phyloP scores from a whole-genome alignment of 2,329 filamentous ascomycete genomes.

The Fusarium proliferatum region DNA sequence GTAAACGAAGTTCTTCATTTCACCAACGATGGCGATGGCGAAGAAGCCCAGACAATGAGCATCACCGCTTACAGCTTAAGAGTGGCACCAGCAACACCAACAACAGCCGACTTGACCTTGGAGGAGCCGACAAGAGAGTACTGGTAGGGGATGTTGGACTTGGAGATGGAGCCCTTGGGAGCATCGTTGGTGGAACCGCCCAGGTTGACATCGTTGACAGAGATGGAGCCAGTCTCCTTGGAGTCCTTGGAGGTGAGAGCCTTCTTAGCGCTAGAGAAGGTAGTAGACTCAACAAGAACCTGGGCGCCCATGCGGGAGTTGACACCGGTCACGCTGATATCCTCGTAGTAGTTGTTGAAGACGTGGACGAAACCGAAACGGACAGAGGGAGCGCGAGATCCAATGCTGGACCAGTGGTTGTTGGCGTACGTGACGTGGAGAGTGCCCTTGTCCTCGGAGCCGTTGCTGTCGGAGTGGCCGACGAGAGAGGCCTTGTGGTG shows the following conservation, averaged over 20 bases:
- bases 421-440: constrained; percentile 73
- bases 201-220: constrained; percentile 55
- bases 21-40: not conserved
- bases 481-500: constrained; percentile 69
- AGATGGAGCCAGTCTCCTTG: constrained; percentile 54
- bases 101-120: constrained; percentile 58
- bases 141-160: constrained; percentile 65
- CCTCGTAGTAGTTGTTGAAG: constrained; percentile 64
- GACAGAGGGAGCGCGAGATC: constrained; percentile 71
- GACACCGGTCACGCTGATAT: constrained; percentile 58
- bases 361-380: constrained; percentile 74
- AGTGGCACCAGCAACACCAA: constrained; percentile 53
- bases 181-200: constrained; percentile 55
- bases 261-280: constrained; percentile 56
- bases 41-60: not conserved
- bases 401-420: constrained; percentile 74
- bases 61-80: constrained; percentile 47
- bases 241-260: constrained; percentile 56
- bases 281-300: constrained; percentile 67
- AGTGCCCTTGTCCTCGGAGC: constrained; percentile 67
- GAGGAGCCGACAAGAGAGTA: constrained; percentile 58
- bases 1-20: constrained; percentile 3
- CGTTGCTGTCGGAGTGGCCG: constrained; percentile 70
- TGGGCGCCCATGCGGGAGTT: constrained; percentile 68
- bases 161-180: constrained; percentile 60